Evolutionary conservation across 441 rosid genomes (phyloP).

Genomic region (Biscutella auriculata): DNA sequence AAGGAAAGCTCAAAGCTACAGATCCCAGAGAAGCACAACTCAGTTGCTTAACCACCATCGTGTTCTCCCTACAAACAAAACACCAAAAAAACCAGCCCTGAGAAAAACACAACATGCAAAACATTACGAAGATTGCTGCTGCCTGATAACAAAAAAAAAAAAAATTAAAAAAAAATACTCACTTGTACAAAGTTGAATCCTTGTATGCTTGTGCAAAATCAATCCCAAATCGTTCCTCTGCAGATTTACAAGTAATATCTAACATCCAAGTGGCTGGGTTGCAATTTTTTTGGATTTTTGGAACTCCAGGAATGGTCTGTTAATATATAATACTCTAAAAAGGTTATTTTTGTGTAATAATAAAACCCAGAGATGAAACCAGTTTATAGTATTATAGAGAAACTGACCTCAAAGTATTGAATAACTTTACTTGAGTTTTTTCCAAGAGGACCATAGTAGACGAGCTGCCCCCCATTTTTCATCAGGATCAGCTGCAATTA

Average conservation of each 20-base stretch:
- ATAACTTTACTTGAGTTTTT: slow-evolving; percentile 25
- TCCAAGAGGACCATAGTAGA: slow-evolving; percentile 40
- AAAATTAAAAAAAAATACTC: slow-evolving; percentile 3
- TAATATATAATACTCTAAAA: neutral
- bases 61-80: slow-evolving; percentile 27
- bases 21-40: slow-evolving; percentile 21
- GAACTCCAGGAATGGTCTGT: slow-evolving; percentile 30
- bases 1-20: slow-evolving; percentile 23
- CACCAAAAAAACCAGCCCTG: neutral
- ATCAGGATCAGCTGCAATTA: slow-evolving; percentile 37
- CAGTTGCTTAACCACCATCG: slow-evolving; percentile 21
- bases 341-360: neutral
- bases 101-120: neutral
- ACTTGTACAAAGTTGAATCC: slow-evolving; percentile 27
- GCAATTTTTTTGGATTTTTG: slow-evolving; percentile 25
- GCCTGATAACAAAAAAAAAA: too few species aligned
- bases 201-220: slow-evolving; percentile 33
- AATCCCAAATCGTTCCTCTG: slow-evolving; percentile 23
- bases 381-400: neutral
- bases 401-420: slow-evolving; percentile 34
- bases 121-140: neutral
- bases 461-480: slow-evolving; percentile 40
- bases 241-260: slow-evolving; percentile 25
- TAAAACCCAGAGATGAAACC: neutral
- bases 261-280: slow-evolving; percentile 46